These are phyloP conservation scores for Euphorbia peplus DNA, from an alignment of 345 rosid species.

Conservation along the genomic window DNA sequence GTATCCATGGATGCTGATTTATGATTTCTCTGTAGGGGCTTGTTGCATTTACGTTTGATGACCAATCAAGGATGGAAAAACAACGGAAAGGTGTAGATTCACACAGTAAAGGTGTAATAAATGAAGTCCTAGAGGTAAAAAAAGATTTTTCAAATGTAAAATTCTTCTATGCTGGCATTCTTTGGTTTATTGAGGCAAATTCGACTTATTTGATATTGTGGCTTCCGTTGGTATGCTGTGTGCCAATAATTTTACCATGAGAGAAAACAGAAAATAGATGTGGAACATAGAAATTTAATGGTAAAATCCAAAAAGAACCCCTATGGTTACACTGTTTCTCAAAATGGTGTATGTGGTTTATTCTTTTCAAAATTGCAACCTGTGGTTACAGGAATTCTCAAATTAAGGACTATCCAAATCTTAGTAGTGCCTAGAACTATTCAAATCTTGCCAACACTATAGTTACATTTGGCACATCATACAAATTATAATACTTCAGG, in stretches of 20 bases:
- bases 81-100: constrained; percentile 66
- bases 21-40: constrained; percentile 57
- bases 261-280: background rate
- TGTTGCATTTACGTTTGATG: constrained; percentile 91
- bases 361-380: no score
- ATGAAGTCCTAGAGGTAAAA: constrained; percentile 87
- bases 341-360: no score
- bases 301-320: no score
- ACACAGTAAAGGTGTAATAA: constrained; percentile 86
- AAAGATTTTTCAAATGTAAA: constrained; percentile 4
- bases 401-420: background rate
- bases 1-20: constrained; percentile 12
- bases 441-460: background rate
- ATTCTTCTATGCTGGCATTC: background rate
- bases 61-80: constrained; percentile 75
- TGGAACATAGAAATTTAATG: background rate
- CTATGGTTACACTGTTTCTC: no score
- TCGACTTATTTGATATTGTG: background rate
- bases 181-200: constrained; percentile 41
- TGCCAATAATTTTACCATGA: background rate
- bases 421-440: background rate
- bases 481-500: background rate
- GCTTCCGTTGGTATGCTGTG: background rate
- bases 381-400: no score
- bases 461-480: background rate